phyloP scores from a whole-genome alignment of 257 asterid genomes.

The Fraxinus cuspidata region DNA sequence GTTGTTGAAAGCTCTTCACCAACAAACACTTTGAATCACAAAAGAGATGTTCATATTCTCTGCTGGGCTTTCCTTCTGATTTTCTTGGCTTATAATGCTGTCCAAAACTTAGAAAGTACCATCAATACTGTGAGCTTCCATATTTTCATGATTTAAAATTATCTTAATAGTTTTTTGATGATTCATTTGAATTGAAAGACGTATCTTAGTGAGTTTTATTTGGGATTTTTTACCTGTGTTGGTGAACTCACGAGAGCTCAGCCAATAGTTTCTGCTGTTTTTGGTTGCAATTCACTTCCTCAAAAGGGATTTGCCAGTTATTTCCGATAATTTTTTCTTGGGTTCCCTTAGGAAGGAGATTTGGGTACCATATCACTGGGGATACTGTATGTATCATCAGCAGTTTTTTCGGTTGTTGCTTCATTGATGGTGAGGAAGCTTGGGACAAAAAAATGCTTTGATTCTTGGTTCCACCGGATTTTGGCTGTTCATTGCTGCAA shows the following conservation, averaged over 20 bases:
- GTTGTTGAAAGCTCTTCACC: slow-evolving; percentile 25
- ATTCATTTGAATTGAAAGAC: not conserved
- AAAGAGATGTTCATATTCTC: slow-evolving; percentile 65
- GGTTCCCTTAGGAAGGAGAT: slow-evolving; percentile 68
- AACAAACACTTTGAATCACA: slow-evolving; percentile 53
- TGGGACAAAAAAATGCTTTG: slow-evolving; percentile 83
- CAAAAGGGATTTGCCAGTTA: not conserved
- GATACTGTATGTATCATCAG: slow-evolving; percentile 80
- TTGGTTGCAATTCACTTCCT: not conserved
- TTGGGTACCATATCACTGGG: slow-evolving; percentile 88
- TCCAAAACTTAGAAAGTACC: slow-evolving; percentile 93
- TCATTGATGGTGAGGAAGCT: slow-evolving; percentile 78
- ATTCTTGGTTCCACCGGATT: slow-evolving; percentile 88
- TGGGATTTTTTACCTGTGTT: not conserved
- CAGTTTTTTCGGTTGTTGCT: slow-evolving; percentile 72
- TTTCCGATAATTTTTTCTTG: not conserved
- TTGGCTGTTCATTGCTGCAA: slow-evolving; percentile 91
- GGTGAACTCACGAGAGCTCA: not conserved
- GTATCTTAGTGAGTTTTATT: not conserved
- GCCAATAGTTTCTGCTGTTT: not conserved
- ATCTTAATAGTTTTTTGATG: not conserved
- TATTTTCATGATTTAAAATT: not conserved
- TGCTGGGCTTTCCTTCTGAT: slow-evolving; percentile 83
- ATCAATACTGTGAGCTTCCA: slow-evolving; percentile 61
- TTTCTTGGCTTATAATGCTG: slow-evolving; percentile 93